Percentiles rank a stretch among this genome's conserved stretches.
phyloP scores from a whole-genome alignment of 257 asterid species.

The Primulina huaijiensis region DNA sequence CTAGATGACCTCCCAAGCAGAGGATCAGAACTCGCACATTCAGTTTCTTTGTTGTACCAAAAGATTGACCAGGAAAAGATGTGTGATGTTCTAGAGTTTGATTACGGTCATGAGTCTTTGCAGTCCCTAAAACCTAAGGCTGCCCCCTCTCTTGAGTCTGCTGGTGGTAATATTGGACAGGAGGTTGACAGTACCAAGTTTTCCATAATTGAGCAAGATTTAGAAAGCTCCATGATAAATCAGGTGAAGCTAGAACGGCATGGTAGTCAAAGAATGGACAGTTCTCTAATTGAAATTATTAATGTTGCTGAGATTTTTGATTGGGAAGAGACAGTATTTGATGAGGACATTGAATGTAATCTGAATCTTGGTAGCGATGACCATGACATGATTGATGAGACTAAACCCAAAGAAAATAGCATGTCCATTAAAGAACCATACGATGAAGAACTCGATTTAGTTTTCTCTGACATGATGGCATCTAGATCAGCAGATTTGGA shows the following conservation, averaged over 20 bases:
- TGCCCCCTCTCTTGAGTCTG: constrained; percentile 24
- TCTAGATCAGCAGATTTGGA: constrained; percentile 31
- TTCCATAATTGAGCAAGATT: constrained; percentile 34
- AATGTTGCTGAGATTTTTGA: constrained; percentile 56
- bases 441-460: constrained; percentile 30
- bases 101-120: constrained; percentile 26
- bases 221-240: constrained; percentile 41
- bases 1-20: constrained; percentile 34
- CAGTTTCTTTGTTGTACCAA: constrained; percentile 44
- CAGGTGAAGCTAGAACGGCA: constrained; percentile 32
- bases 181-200: constrained; percentile 32
- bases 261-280: constrained; percentile 36
- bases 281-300: constrained; percentile 47
- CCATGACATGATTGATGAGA: constrained; percentile 24
- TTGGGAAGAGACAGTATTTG: constrained; percentile 37
- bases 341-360: constrained; percentile 31
- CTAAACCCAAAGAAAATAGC: constrained; percentile 21
- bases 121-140: constrained; percentile 23
- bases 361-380: constrained; percentile 31
- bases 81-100: constrained; percentile 23
- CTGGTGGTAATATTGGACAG: constrained; percentile 26
- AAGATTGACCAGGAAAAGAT: constrained; percentile 53
- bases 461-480: constrained; percentile 26
- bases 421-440: constrained; percentile 15
- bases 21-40: constrained; percentile 45